Evolutionary conservation across 495 filamentous ascomycete genomes (phyloP), one percentile per base, ranked within the genome.

Genomic region (Aspergillus coremiiformis): DNA sequence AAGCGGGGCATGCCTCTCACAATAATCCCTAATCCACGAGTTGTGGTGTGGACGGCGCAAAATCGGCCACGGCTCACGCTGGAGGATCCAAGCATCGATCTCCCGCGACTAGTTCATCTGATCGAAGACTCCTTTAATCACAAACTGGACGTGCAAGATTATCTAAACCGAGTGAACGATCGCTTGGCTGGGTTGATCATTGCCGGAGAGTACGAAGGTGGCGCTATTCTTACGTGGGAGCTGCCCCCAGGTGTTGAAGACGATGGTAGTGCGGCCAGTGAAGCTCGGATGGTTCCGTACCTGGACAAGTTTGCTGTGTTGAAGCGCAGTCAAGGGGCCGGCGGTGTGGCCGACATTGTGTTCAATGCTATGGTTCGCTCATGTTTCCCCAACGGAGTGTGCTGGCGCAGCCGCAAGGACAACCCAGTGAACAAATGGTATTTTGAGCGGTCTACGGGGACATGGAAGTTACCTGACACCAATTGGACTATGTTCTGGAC

Each of bases 401-500:
- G 83, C 63, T 94, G 89, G 89, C 74, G 89, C 45, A 90, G 86
- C 57, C 73, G 88, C 47, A 84, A 81, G 64, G 75, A 86, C 59
- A 94, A 94, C 60, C 85, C 86, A 9, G 89, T 93, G 1, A 94
- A 94, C 53, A 94, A 92, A 62, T 94, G 89, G 89, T 94, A 98
- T 64, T 96, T 96, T 64, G 92, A 97, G 66, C 78, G 92, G 35
- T 87, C 87, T 7, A 75, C 78, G 49, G 92, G 92, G 0, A 87
- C 82, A 23, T 85, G 84, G 73, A 93, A 93, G 68, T 66, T 98
- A 27, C 75, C 79, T 1, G 82, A 77, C 20, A 85, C 76, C 56
- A 84, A 83, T 53, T 98, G 92, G 92, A 87, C 92, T 4, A 96
- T 96, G 91, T 96, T 98, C 51, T 98, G 92, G 92, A 98, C 92